Percentiles rank a stretch among this genome's conserved stretches.
phyloP scores from a whole-genome alignment of 164 flowering plant genomes.

The Nymphaea colorata region DNA sequence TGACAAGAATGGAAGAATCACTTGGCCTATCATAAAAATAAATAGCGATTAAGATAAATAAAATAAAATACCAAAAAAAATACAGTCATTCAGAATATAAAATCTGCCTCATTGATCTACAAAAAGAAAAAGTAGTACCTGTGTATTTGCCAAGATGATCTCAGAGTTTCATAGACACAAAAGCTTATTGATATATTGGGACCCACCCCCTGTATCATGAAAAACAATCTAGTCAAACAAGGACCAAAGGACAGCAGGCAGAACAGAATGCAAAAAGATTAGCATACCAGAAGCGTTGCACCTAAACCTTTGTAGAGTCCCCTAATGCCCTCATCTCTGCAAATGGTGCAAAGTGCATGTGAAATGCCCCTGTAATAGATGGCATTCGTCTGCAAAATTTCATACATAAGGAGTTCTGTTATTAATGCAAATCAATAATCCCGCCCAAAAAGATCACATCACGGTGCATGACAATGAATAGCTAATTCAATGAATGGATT shows the following conservation, averaged over 20 bases:
- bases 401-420: neutral
- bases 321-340: conserved; percentile 56
- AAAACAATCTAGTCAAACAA: neutral
- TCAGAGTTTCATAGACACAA: conserved; percentile 63
- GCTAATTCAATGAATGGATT: neutral
- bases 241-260: neutral
- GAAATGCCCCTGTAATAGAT: conserved; percentile 56
- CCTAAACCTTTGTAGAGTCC: conserved; percentile 88
- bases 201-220: conserved; percentile 65
- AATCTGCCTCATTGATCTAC: neutral
- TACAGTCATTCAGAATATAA: neutral
- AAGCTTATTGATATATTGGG: conserved; percentile 82
- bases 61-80: neutral
- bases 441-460: neutral
- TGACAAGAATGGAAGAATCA: conserved; percentile 51
- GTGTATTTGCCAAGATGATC: conserved; percentile 45
- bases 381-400: conserved; percentile 39
- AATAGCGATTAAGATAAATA: neutral
- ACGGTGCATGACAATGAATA: neutral
- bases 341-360: conserved; percentile 57
- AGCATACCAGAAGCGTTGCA: conserved; percentile 68
- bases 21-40: conserved; percentile 40
- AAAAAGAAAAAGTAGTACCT: conserved; percentile 25
- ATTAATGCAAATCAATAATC: neutral
- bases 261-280: neutral